Evolutionary conservation across 108 stramenopile species (phyloP), one percentile per base, ranked within the genome.

Genomic region (Nitzschia sp.): DNA sequence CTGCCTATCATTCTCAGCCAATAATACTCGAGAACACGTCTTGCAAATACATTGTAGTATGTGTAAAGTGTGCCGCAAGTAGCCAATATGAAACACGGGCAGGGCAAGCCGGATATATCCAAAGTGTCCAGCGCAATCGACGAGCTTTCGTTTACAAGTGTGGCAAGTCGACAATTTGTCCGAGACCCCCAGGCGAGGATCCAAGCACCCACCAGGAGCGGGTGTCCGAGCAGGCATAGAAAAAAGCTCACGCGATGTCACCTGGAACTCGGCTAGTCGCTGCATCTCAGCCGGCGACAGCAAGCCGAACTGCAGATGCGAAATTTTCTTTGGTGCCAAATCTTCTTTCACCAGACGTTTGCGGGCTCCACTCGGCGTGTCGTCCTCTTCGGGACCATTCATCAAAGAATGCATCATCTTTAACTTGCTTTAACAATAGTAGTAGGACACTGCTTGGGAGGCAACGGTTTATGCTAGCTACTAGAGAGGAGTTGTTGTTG

Each of bases 41-140:
- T 85, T 97, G 78, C 98, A 99, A 3, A 98, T 94, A 71, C 97
- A 98, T 4, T 96, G 81, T 67, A 98, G 72, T 8, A 93, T 77
- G 80, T 95, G 94, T 30, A 98, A 76, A 3, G 83, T 88, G 6
- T 84, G 75, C 58, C 97, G 83, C 60, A 98, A 68, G 62, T 97
- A 98, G 33, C 99, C 99, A 64, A 92, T 83, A 72, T 99, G 99
- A 69, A 95, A 99, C 38, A 98, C 97, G 21, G 98, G 96, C 34
- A 85, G 68, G 46, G 97, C 97, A 46, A 98, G 75, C 66, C 98
- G 96, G 59, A 99, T 85, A 87, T 99, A 98, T 18, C 98, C 98
- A 72, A 99, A 99, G 76, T 99, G 95, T 63, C 98, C 98, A 5
- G 98, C 83, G 77, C 98, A 98, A 75, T 98, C 97, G 26, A 83